A percentile compares a stretch with the other conserved stretches of the same genome.
These are phyloP conservation scores for Tetracladium setigerum DNA, from an alignment of 495 filamentous ascomycete genomes.

Conservation along the genomic window DNA sequence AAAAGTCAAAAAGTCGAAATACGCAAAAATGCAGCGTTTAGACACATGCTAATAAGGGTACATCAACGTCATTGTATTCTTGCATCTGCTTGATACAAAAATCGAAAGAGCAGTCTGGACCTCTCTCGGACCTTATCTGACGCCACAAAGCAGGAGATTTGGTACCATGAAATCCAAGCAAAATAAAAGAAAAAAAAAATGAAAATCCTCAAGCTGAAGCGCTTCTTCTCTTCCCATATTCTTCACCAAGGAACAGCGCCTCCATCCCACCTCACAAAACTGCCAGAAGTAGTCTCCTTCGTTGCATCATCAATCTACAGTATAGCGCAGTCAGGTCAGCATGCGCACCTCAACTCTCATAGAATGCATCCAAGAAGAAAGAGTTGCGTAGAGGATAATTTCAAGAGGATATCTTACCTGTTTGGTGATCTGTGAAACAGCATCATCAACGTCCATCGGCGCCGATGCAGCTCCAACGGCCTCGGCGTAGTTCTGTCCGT, in stretches of 20 bases:
- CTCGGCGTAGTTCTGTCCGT: conserved; percentile 31
- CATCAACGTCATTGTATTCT: no score
- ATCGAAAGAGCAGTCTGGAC: no score
- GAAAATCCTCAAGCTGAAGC: not conserved
- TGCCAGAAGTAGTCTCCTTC: conserved; percentile 10
- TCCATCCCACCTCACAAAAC: conserved; percentile 11
- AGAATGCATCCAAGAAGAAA: not conserved
- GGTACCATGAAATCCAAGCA: not conserved
- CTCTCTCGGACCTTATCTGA: no score
- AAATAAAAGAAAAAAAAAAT: not conserved
- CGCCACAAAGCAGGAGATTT: no score
- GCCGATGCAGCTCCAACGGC: conserved; percentile 23
- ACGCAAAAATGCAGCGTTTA: no score
- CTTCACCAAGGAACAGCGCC: conserved; percentile 6
- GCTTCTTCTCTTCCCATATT: not conserved
- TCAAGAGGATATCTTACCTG: conserved; percentile 20
- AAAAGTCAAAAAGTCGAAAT: no score
- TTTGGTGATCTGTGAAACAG: conserved; percentile 21
- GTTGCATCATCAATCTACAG: conserved; percentile 3
- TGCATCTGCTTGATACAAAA: no score
- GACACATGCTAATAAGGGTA: no score
- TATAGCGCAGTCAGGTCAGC: not conserved
- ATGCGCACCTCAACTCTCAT: not conserved
- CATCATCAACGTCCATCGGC: conserved; percentile 25
- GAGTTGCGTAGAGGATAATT: not conserved